Evolutionary conservation across 2,329 filamentous ascomycete genomes (phyloP), one percentile per base, ranked within the genome.

Genomic region (Penicillium sp.): DNA sequence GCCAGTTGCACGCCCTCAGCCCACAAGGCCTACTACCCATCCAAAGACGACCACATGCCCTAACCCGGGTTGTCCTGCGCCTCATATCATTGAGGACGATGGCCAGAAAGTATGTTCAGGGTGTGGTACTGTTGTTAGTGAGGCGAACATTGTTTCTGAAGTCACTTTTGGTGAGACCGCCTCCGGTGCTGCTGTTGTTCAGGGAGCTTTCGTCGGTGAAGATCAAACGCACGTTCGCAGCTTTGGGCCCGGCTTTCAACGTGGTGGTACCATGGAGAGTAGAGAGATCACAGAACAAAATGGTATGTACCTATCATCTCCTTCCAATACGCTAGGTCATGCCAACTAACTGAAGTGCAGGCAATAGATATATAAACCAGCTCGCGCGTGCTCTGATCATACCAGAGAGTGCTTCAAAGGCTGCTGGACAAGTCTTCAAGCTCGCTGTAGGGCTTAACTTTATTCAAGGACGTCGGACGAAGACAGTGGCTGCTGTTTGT

Each of bases 101-200:
- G 78, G 79, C 17, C 74, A 81, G 63, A 79, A 81, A 66, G 83
- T 91, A 68, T 98, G 95, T 79, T 87, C 88, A 64, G 90, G 87
- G 51, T 98, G 95, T 77, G 94, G 93, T 84, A 89, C 88, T 63
- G 88, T 97, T 67, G 87, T 94, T 60, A 90, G 91, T 69, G 91
- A 96, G 73, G 89, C 88, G 74, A 93, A 96, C 72, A 97, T 98
- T 65, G 93, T 97, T 62, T 87, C 92, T 53, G 95, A 99, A 76
- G 87, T 98, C 65, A 90, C 90, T 23, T 99, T 98, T 73, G 93
- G 93, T 67, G 94, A 99, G 81, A 90, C 88, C 30, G 88, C 91
- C 0, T 89, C 88, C 38, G 95, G 95, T 71, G 92, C 91, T 53
- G 93, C 94, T 56, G 86, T 96, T 55, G 92, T 97, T 19, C 92